Evolutionary conservation across 2,329 filamentous ascomycete species (phyloP), one percentile per base, ranked within the genome.

Genomic region (Epichloe sibirici): DNA sequence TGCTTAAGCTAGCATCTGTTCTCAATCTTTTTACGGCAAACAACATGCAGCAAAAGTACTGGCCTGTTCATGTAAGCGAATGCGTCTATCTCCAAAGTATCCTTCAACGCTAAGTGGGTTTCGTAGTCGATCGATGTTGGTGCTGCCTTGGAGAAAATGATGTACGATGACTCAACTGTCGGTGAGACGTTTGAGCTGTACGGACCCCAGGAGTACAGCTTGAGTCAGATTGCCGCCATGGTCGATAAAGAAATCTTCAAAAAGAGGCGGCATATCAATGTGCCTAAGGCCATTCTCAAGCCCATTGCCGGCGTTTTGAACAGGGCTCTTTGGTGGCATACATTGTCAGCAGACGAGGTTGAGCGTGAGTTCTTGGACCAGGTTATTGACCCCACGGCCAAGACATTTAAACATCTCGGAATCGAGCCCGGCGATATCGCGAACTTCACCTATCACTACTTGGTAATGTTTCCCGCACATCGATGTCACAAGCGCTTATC

Each of bases 321-420:
- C 78, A 84, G 82, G 66, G 71, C 78, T 47, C 74, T 97, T 21
- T 98, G 90, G 90, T 98, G 89, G 89, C 86, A 85, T 45, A 82
- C 86, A 46, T 75, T 86, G 56, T 90, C 87, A 37, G 81, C 82
- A 40, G 90, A 97, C 63, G 83, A 95, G 68, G 78, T 98, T 12
- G 90, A 96, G 75, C 79, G 86, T 57, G 90, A 98, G 69, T 95
- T 91, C 70, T 81, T 95, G 62, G 87, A 98, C 70, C 93, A 98
- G 70, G 74, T 81, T 61, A 94, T 98, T 65, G 93, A 98, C 69
- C 82, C 83, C 54, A 82, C 77, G 37, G 93, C 93, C 58, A 97
- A 96, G 80, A 97, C 93, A 2, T 95, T 97, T 74, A 87, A 87
- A 71, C 90, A 97, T 65, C 78, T 98, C 46, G 88, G 82, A 56